Evolutionary conservation across 2,329 filamentous ascomycete species (phyloP).

Genomic region (Cryphonectria naterciae): DNA sequence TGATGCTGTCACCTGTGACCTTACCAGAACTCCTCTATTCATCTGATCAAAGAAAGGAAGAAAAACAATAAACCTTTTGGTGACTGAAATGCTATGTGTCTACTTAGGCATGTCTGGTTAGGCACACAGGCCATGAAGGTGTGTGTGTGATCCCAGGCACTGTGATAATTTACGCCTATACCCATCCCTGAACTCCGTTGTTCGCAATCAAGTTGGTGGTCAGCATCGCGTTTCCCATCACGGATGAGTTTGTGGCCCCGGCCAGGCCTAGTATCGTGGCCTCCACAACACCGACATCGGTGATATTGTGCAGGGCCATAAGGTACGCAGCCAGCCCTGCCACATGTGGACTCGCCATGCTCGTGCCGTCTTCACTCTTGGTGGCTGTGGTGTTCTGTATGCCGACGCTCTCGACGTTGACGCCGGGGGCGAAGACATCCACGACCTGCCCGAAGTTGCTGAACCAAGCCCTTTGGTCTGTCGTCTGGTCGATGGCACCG

Average conservation of each 20-base stretch:
- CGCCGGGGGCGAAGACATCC: conserved; percentile 61
- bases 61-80: no score
- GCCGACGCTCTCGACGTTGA: conserved; percentile 56
- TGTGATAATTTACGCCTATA: neutral
- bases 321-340: conserved; percentile 71
- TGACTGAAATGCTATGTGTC: no score
- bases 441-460: conserved; percentile 61
- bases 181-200: conserved; percentile 47
- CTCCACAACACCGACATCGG: conserved; percentile 48
- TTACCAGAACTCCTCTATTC: neutral
- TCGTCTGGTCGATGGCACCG: conserved; percentile 58
- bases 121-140: neutral
- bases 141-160: neutral
- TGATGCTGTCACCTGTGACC: neutral
- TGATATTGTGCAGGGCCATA: conserved; percentile 59
- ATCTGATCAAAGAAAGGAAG: neutral
- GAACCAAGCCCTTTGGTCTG: conserved; percentile 55
- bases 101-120: neutral
- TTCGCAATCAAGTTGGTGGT: conserved; percentile 61
- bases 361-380: conserved; percentile 56
- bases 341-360: conserved; percentile 71
- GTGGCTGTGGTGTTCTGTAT: conserved; percentile 53
- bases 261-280: conserved; percentile 59
- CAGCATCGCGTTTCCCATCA: conserved; percentile 45
- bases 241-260: conserved; percentile 47